phyloP scores from a whole-genome alignment of 2,329 filamentous ascomycete species.

The Botrytis aclada region DNA sequence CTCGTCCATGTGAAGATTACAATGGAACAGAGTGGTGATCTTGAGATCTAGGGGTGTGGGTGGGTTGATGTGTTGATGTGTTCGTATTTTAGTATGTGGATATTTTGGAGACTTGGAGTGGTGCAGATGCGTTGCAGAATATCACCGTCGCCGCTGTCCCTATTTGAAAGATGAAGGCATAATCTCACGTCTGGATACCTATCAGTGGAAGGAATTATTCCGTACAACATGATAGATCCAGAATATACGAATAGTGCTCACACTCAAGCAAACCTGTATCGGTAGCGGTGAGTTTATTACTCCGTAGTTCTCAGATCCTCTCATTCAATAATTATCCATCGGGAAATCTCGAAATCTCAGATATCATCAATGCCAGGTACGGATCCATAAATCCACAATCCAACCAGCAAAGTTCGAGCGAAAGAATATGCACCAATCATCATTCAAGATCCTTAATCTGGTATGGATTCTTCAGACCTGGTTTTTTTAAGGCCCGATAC shows the following conservation, averaged over 20 bases:
- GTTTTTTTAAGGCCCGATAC: slow-evolving; percentile 12
- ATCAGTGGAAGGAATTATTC: neutral
- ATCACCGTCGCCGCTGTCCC: neutral
- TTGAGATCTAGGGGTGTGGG: neutral
- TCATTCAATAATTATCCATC: slow-evolving; percentile 1
- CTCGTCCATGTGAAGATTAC: neutral
- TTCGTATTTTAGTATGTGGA: neutral
- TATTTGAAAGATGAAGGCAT: neutral
- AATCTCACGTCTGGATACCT: neutral
- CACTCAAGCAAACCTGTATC: neutral
- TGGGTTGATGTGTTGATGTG: neutral
- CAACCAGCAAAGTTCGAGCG: neutral
- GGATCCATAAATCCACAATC: neutral
- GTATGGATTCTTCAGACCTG: neutral
- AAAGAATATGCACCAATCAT: neutral
- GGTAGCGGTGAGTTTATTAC: neutral
- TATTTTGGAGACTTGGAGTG: neutral
- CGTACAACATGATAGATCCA: neutral
- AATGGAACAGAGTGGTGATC: neutral
- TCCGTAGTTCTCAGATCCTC: neutral
- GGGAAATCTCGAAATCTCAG: slow-evolving; percentile 14
- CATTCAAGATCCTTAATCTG: neutral
- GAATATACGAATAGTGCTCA: neutral
- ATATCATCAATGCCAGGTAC: slow-evolving; percentile 9
- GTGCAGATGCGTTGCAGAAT: neutral